Conservation (phyloP, 1,139 yeast genomes). For the Pichia sp. region DNA sequence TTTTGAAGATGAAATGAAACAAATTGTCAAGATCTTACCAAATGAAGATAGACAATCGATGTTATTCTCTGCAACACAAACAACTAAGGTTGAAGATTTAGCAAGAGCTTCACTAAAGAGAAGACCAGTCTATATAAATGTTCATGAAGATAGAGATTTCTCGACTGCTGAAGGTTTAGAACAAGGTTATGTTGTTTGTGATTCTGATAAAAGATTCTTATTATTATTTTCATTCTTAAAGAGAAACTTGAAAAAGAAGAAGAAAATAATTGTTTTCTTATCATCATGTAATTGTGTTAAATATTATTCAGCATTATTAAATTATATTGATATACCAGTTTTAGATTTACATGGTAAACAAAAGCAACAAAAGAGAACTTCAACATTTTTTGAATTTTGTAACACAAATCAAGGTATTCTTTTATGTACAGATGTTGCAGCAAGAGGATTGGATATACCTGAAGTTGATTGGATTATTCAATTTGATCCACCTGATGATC, state of each 20-base stretch:
- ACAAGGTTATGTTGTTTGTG: slow-evolving; percentile 97
- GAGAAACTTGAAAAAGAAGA: slow-evolving; percentile 86
- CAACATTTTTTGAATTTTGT: slow-evolving; percentile 95
- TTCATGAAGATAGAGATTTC: slow-evolving; percentile 71
- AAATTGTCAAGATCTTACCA: slow-evolving; percentile 89
- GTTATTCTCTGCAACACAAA: slow-evolving; percentile 97
- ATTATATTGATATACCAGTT: slow-evolving; percentile 94
- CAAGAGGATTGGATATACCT: slow-evolving; percentile 95
- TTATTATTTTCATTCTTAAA: slow-evolving; percentile 86
- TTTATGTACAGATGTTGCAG: slow-evolving; percentile 96
- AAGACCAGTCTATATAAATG: slow-evolving; percentile 94
- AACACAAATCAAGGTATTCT: slow-evolving; percentile 91
- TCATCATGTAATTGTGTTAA: slow-evolving; percentile 97
- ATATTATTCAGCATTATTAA: slow-evolving; percentile 88
- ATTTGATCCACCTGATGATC: slow-evolving; percentile 98
- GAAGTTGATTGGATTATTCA: slow-evolving; percentile 97
- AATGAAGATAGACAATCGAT: slow-evolving; percentile 91
- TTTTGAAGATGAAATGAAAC: slow-evolving; percentile 97
- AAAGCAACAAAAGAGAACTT: slow-evolving; percentile 96
- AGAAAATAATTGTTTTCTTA: slow-evolving; percentile 86
- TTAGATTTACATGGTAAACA: slow-evolving; percentile 95
- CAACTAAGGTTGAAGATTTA: slow-evolving; percentile 95
- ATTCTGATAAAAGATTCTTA: slow-evolving; percentile 87
- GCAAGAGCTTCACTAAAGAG: slow-evolving; percentile 93
- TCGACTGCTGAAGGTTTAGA: slow-evolving; percentile 96